Evolutionary conservation across 106 monocot species (phyloP).

Genomic region (Vanilla planifolia): DNA sequence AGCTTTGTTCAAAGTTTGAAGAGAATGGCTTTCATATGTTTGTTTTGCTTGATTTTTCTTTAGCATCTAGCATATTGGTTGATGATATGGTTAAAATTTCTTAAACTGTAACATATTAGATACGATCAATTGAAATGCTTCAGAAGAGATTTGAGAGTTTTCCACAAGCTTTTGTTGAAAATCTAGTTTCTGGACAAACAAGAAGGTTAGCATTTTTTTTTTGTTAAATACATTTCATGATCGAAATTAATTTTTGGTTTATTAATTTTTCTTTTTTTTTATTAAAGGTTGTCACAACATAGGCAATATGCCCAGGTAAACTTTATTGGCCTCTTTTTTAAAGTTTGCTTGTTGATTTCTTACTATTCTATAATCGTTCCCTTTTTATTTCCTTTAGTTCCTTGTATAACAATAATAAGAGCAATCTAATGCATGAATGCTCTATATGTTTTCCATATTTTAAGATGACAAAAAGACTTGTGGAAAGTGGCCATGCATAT

Average conservation of each 20-base stretch:
- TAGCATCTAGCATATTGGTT: constrained; percentile 2
- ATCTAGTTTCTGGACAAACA: constrained; percentile 48
- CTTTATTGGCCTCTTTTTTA: background rate
- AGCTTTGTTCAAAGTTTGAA: background rate
- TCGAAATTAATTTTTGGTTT: constrained; percentile 1
- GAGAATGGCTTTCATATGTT: constrained; percentile 1
- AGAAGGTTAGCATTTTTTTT: constrained; percentile 38
- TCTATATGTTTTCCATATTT: no score
- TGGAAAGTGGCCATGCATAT: no score
- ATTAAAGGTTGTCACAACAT: constrained; percentile 23
- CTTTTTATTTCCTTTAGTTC: background rate
- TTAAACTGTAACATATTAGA: constrained; percentile 32
- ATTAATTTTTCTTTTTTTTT: constrained; percentile 3
- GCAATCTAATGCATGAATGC: background rate
- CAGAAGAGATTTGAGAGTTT: constrained; percentile 94
- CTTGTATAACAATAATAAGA: background rate
- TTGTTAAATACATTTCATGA: constrained; percentile 3
- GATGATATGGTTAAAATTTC: background rate
- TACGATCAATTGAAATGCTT: constrained; percentile 92
- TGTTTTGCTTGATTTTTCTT: background rate
- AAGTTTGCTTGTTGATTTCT: background rate
- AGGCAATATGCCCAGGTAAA: constrained; percentile 64
- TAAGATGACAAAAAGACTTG: no score
- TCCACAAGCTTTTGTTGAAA: constrained; percentile 86
- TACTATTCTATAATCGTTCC: background rate